Base-by-base conservation (phyloP, 257 asterid genomes). In the Ocimum tenuiflorum region DNA sequence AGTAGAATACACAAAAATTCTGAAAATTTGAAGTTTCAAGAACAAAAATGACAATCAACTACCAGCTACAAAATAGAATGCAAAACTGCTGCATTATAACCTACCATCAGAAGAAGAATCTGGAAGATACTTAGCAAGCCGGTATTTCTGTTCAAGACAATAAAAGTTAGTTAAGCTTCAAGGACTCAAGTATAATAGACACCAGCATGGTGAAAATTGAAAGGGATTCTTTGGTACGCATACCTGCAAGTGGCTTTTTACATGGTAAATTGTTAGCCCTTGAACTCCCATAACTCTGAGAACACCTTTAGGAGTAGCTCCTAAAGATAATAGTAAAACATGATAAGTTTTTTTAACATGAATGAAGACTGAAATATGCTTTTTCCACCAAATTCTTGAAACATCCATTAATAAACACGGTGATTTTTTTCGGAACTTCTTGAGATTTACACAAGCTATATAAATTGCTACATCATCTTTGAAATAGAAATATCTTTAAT, bases 271-370 rank as follows among this genome's bases (percentile, higher is more conserved):
- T 42, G 97, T 92, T 55, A 92, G 83, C 71, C 94, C 94, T 82
- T 89, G 97, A 71, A 92, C 96, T 62, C 99, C 99, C 99, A 92
- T 92, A 55, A 89, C 95, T 73, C 99, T 74, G 39, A 92, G 97
- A 63, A 92, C 99, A 68, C 99, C 99, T 76, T 92, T 92, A 14
- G 99, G 99, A 48, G 99, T 92, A 68, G 99, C 99, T 77, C 99
- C 99, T 89, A 83, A 68, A 82, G 13, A 78, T 7, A 31, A 67
- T 61, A 38, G 35, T n/a, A 59, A 65, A 46, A 43, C 46, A 59
- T 65, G 61, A 72, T 39, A 71, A 35, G 45, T 46, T 67, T 52
- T n/a, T 19, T 13, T 52, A n/a, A n/a, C 52, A 65, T 18, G 27
- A 52, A 24, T 33, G 63, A 64, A 64, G 62, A 63, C 38, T 18